Evolutionary conservation across 2,329 filamentous ascomycete genomes (phyloP).

Genomic region (Lasiodiplodia hormozganensis): DNA sequence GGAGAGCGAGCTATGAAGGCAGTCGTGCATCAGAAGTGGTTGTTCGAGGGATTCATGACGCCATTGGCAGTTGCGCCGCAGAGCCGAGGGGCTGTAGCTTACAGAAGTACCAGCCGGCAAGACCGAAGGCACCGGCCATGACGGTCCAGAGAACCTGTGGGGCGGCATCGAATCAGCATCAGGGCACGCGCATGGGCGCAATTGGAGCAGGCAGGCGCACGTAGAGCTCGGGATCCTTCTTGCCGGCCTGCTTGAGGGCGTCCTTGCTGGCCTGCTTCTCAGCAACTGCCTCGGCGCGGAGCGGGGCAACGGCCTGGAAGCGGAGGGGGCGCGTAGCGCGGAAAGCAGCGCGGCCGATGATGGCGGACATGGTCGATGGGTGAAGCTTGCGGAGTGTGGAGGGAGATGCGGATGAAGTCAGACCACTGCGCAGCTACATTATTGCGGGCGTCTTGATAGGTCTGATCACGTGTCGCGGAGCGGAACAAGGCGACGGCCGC

Average conservation of each 20-base stretch:
- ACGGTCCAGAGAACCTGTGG: slow-evolving; percentile 84
- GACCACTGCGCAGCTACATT: slow-evolving; percentile 8
- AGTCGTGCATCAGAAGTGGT: background rate
- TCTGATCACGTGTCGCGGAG: slow-evolving; percentile 12
- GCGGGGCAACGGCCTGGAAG: slow-evolving; percentile 47
- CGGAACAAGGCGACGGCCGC: background rate
- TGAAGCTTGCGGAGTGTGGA: slow-evolving; percentile 31
- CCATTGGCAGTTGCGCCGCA: slow-evolving; percentile 7
- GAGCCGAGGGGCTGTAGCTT: slow-evolving; percentile 40
- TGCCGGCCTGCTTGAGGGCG: slow-evolving; percentile 67
- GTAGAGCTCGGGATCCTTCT: slow-evolving; percentile 76
- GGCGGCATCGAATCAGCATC: background rate
- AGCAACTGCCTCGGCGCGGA: slow-evolving; percentile 43
- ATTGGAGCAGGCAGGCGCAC: slow-evolving; percentile 55
- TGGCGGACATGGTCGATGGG: slow-evolving; percentile 50
- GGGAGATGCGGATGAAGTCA: slow-evolving; percentile 28
- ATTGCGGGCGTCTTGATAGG: slow-evolving; percentile 22
- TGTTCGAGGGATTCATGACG: slow-evolving; percentile 6
- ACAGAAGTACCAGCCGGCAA: slow-evolving; percentile 92
- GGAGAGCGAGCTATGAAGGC: slow-evolving; percentile 74
- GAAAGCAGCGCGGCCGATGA: slow-evolving; percentile 54
- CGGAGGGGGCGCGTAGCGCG: slow-evolving; percentile 50
- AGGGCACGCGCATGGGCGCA: slow-evolving; percentile 31
- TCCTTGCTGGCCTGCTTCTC: slow-evolving; percentile 56
- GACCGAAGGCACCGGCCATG: slow-evolving; percentile 86